Evolutionary conservation across 2,329 filamentous ascomycete genomes (phyloP).

Genomic region (Ustulina deusta): DNA sequence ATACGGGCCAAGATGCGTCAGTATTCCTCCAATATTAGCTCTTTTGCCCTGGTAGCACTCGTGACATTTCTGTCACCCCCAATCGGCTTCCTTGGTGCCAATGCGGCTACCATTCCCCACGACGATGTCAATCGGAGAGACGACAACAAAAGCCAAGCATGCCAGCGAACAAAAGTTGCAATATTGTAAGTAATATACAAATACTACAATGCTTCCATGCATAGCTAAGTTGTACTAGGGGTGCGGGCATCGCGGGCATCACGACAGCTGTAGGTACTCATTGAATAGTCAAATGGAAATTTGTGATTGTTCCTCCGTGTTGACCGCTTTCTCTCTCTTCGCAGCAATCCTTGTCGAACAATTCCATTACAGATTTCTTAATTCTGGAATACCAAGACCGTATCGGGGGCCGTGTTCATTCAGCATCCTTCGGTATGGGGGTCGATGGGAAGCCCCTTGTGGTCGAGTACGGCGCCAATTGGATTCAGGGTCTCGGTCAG

Average conservation of each 20-base stretch:
- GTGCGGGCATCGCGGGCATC: conserved; percentile 13
- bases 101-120: background rate
- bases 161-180: conserved; percentile 5
- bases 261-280: background rate
- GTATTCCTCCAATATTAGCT: background rate
- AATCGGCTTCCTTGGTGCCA: background rate
- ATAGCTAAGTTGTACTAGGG: background rate
- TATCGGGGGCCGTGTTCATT: conserved; percentile 14
- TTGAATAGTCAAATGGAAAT: background rate
- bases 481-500: conserved; percentile 11
- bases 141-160: background rate
- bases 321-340: background rate
- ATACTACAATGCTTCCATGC: background rate
- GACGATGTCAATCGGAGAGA: background rate
- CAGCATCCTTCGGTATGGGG: background rate
- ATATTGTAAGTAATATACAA: background rate
- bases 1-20: background rate
- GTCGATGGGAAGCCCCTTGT: conserved; percentile 10
- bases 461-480: conserved; percentile 14
- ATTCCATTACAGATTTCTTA: conserved; percentile 19
- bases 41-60: background rate
- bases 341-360: conserved; percentile 8
- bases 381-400: conserved; percentile 17
- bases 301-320: background rate
- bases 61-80: background rate